Conservation (phyloP, 768 basidiomycete species). For the Fibroporia radiculosa region DNA sequence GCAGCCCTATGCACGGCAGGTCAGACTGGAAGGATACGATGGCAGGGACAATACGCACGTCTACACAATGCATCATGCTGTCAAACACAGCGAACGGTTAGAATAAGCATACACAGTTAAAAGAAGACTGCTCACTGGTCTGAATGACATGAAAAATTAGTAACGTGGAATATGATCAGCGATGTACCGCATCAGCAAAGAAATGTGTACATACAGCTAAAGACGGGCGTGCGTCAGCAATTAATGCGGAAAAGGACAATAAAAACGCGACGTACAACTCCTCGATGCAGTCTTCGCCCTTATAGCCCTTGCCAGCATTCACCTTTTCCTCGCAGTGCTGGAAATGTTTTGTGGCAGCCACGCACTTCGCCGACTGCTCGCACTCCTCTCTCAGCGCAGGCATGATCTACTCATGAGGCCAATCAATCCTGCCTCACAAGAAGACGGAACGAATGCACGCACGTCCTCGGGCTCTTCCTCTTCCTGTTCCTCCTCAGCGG, state of each 20-base stretch:
- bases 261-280: slow-evolving; percentile 46
- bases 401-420: slow-evolving; percentile 38
- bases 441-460: slow-evolving; percentile 23
- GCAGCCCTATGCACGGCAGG: slow-evolving; percentile 27
- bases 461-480: slow-evolving; percentile 77
- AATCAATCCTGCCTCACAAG: not conserved
- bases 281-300: slow-evolving; percentile 89
- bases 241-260: not conserved
- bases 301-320: slow-evolving; percentile 71
- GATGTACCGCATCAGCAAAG: not conserved
- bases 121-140: slow-evolving; percentile 57
- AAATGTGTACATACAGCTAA: slow-evolving; percentile 18
- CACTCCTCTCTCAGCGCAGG: slow-evolving; percentile 74
- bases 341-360: slow-evolving; percentile 70
- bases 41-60: slow-evolving; percentile 43
- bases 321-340: slow-evolving; percentile 89
- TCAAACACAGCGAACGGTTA: slow-evolving; percentile 4
- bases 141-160: slow-evolving; percentile 17
- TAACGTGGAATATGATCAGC: slow-evolving; percentile 1
- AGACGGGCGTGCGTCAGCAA: slow-evolving; percentile 5
- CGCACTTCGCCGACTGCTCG: slow-evolving; percentile 57
- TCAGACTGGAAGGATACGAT: not conserved
- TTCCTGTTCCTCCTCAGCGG: slow-evolving; percentile 30
- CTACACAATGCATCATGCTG: slow-evolving; percentile 91
- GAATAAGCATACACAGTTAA: not conserved